phyloP scores from a whole-genome alignment of 805 yeast genomes.

The Tetrapisispora namnaoensis region DNA sequence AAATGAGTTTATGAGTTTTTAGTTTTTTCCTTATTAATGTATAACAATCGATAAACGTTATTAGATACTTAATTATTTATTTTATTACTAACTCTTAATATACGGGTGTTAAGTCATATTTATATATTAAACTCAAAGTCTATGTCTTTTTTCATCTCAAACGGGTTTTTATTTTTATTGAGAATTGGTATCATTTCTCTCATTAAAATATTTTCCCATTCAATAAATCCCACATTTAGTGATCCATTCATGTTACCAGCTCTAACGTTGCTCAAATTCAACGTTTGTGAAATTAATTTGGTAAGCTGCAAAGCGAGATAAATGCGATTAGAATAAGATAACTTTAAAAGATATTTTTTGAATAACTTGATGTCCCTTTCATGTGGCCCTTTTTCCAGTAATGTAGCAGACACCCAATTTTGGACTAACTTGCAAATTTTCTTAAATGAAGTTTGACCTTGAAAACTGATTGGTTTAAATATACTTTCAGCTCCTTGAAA shows the following conservation, averaged over 20 bases:
- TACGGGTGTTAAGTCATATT: too few species aligned
- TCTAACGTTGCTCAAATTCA: slow-evolving; percentile 6
- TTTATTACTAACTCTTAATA: neutral
- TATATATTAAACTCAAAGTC: slow-evolving; percentile 19
- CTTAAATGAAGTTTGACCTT: slow-evolving; percentile 25
- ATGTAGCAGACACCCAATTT: slow-evolving; percentile 32
- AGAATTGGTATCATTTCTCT: slow-evolving; percentile 19
- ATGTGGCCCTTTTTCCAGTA: slow-evolving; percentile 30
- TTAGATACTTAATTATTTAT: neutral
- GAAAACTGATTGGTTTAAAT: slow-evolving; percentile 28
- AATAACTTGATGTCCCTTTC: slow-evolving; percentile 33
- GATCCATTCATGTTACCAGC: neutral
- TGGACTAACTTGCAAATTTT: slow-evolving; percentile 29
- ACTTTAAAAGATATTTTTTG: slow-evolving; percentile 24
- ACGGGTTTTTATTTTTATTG: slow-evolving; percentile 17
- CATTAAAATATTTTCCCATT: slow-evolving; percentile 26
- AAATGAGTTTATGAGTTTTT: slow-evolving; percentile 7
- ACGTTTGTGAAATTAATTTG: slow-evolving; percentile 14
- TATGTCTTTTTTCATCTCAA: slow-evolving; percentile 15
- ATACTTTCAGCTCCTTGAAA: slow-evolving; percentile 15
- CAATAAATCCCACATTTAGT: slow-evolving; percentile 13
- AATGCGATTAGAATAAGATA: slow-evolving; percentile 23
- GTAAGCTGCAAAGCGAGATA: slow-evolving; percentile 18
- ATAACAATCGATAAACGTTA: neutral
- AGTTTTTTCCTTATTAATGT: neutral